Evolutionary conservation across 1,139 yeast species (phyloP).

Genomic region (Wickerhamomyces sp.): DNA sequence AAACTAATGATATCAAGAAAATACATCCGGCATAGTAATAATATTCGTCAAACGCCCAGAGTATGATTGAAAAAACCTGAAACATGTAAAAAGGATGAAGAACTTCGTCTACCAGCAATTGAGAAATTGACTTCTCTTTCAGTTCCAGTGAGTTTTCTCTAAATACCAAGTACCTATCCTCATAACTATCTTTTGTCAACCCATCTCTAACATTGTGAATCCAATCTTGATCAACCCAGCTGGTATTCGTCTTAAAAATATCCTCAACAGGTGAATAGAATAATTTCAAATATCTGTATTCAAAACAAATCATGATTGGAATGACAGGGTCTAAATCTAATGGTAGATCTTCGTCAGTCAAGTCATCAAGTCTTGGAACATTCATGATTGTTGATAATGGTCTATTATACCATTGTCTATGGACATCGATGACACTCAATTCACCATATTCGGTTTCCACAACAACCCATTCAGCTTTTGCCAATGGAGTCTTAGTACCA

Average conservation of each 20-base stretch:
- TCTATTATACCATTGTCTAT: slow-evolving; percentile 60
- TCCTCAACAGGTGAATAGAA: slow-evolving; percentile 86
- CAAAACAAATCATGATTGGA: slow-evolving; percentile 66
- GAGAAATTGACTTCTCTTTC: slow-evolving; percentile 61
- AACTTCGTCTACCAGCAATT: slow-evolving; percentile 78
- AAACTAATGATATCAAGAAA: slow-evolving; percentile 74
- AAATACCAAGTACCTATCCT: slow-evolving; percentile 68
- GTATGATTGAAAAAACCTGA: slow-evolving; percentile 83
- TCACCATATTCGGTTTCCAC: slow-evolving; percentile 94
- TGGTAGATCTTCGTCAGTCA: not conserved
- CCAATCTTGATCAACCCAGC: slow-evolving; percentile 87
- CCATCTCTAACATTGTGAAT: slow-evolving; percentile 63
- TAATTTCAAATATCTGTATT: slow-evolving; percentile 78
- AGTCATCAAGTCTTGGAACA: slow-evolving; percentile 25
- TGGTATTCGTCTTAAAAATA: slow-evolving; percentile 74
- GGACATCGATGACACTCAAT: slow-evolving; percentile 54
- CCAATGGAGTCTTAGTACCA: slow-evolving; percentile 68
- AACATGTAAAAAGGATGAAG: slow-evolving; percentile 93
- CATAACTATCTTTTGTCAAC: slow-evolving; percentile 61
- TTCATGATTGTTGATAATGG: slow-evolving; percentile 65
- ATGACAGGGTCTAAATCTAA: slow-evolving; percentile 33
- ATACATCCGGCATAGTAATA: slow-evolving; percentile 93
- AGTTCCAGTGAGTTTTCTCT: slow-evolving; percentile 74
- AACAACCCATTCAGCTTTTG: slow-evolving; percentile 87
- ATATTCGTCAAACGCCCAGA: slow-evolving; percentile 92